Conservation (phyloP, 2,329 filamentous ascomycete genomes). For the Pestalotiopsis sp. region DNA sequence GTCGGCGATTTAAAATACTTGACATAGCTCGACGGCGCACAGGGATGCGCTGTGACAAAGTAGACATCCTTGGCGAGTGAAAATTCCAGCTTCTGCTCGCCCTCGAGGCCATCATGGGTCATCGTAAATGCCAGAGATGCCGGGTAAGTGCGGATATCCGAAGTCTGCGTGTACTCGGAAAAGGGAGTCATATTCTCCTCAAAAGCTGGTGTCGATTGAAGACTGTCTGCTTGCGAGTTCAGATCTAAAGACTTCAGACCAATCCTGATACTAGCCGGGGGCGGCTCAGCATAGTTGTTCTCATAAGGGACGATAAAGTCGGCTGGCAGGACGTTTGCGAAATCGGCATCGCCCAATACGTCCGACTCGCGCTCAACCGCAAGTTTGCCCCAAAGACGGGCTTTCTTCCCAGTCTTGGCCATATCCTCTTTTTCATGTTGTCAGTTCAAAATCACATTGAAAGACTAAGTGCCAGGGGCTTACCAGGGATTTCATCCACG, state of each 20-base stretch:
- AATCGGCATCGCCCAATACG: constrained; percentile 58
- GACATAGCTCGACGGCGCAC: constrained; percentile 56
- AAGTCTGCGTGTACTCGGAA: constrained; percentile 32
- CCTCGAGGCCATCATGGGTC: constrained; percentile 38
- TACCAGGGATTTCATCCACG: constrained; percentile 53
- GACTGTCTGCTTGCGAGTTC: constrained; percentile 41
- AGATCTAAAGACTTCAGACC: constrained; percentile 53
- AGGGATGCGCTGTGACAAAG: constrained; percentile 68
- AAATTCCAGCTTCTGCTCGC: constrained; percentile 40
- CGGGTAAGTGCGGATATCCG: constrained; percentile 37
- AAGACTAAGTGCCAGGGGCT: constrained; percentile 20
- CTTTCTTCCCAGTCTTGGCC: constrained; percentile 51
- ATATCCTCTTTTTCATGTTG: constrained; percentile 42
- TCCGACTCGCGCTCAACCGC: constrained; percentile 60
- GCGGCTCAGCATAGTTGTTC: constrained; percentile 48
- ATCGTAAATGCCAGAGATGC: constrained; percentile 42
- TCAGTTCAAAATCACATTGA: constrained; percentile 14
- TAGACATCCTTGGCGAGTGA: constrained; percentile 58
- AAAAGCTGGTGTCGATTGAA: constrained; percentile 44
- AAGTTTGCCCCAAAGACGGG: constrained; percentile 62
- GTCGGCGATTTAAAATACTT: constrained; percentile 59
- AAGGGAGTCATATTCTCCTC: constrained; percentile 39
- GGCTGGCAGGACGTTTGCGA: constrained; percentile 54
- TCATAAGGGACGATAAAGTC: constrained; percentile 65
- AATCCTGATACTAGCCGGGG: constrained; percentile 46